Base-by-base conservation (phyloP, 208 protist species). In the Herpetomonas tarakana region DNA sequence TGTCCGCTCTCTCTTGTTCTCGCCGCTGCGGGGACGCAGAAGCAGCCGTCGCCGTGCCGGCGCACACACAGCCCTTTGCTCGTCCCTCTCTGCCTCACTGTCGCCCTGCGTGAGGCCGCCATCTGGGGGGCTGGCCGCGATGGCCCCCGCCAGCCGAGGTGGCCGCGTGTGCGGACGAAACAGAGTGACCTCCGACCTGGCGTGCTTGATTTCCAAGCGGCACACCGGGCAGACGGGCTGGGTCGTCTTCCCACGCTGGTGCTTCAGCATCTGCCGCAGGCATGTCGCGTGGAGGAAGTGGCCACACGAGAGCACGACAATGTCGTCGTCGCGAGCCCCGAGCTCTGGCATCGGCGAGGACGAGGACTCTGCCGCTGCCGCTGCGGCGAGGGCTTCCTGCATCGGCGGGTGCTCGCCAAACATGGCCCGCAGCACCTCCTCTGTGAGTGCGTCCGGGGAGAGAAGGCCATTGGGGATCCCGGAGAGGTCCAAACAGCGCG, bases 271-370 rank as follows among this genome's bases (percentile, higher is more conserved):
- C 55, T 92, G 88, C n/a, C 79, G 51, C 25, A 74, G 77, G 46
- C 88, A 94, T 3, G 76, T 30, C 51, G 73, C 84, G 65, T 94
- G 88, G 39, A 92, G 55, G 21, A 92, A 61, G 61, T 94, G 88
- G 0, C 88, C 88, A 60, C 88, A 94, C 6, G 51, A 41, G 7
- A 65, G 38, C 44, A 51, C 21, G 21, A 49, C 44, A 18, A 22
- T 27, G 26, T 7, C 44, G 4, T 31, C 14, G 25, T n/a, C n/a
- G 16, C 21, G 18, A 27, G 29, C 2, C 3, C 35, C 35, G 35
- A 18, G 35, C 35, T n/a, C n/a, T n/a, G n/a, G 35, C 9, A 41
- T 41, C 35, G 35, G 14, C 35, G 35, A 18, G 14, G 35, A 6
- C 14, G 14, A 45, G 18, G 25, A 19, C 30, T 25, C 22, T 28